Percentiles rank a stretch among this genome's conserved stretches.
Evolutionary conservation across 805 yeast species (phyloP).

Genomic region (Zygoascus biomembranicola): DNA sequence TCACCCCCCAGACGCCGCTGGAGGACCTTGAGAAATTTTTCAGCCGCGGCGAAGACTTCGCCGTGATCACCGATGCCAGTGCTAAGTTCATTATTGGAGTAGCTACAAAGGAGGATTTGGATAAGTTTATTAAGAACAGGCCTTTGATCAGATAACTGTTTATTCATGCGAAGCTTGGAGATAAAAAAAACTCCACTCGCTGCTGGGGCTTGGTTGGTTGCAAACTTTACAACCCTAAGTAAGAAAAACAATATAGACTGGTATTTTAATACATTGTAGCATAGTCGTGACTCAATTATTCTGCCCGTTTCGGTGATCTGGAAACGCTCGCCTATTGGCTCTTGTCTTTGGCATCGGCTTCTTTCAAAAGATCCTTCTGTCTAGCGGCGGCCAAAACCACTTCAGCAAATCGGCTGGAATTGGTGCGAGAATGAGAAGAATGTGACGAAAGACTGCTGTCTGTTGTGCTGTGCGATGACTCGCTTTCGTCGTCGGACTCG

Average conservation of each 20-base stretch:
- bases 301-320: too few relatives aligned
- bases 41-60: constrained; percentile 42
- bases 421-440: not conserved
- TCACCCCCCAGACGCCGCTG: constrained; percentile 48
- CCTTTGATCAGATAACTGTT: constrained; percentile 24
- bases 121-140: constrained; percentile 35
- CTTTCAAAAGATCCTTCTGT: constrained; percentile 38
- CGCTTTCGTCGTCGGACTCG: constrained; percentile 43
- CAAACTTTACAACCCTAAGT: too few relatives aligned
- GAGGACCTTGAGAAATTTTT: constrained; percentile 47
- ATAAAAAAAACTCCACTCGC: too few relatives aligned
- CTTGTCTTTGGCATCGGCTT: not conserved
- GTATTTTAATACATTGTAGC: too few relatives aligned
- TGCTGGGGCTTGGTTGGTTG: too few relatives aligned
- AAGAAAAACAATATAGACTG: too few relatives aligned
- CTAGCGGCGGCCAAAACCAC: constrained; percentile 61
- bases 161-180: too few relatives aligned
- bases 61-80: constrained; percentile 47
- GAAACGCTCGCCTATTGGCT: too few relatives aligned
- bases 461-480: not conserved
- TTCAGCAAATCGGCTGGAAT: constrained; percentile 41
- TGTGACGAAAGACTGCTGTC: not conserved
- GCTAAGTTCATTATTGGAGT: constrained; percentile 51
- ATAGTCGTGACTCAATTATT: too few relatives aligned
- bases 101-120: constrained; percentile 44